Base-by-base conservation (phyloP, 1,139 yeast genomes). In the Scheffersomyces cryptocercus region DNA sequence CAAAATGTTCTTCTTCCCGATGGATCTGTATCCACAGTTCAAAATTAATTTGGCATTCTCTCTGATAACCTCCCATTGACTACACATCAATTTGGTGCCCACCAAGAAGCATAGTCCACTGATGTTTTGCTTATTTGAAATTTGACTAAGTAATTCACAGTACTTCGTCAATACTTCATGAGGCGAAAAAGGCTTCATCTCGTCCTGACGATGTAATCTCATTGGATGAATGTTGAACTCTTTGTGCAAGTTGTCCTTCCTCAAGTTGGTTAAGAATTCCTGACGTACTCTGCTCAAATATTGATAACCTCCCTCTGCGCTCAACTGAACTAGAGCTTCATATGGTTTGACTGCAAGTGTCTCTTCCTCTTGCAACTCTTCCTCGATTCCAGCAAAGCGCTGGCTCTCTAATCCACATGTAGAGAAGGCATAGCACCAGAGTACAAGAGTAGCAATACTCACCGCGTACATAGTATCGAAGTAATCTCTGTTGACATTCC, bases 31-130 rank as follows among this genome's bases (percentile, higher is more conserved):
- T 10, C 79, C 77, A 62, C 87, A 82, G 55, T 82, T 81, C 39
- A 74, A 64, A 24, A 83, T 67, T 48, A 84, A 65, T 48, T 75
- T 75, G 2, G 85, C 81, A 52, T 79, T 73, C 52, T 84, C 89
- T 45, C 77, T 68, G 4, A 82, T 79, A 29, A 82, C 68, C 41
- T 81, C 82, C 83, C 85, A 84, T 51, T 80, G 81, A 53, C 84
- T 73, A 38, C 65, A 66, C 48, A 83, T 69, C 49, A 79, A 61
- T 39, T 68, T 70, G 49, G 84, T 51, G 8, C 57, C 56, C 14
- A 53, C 53, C 40, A 53, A 47, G 32, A 53, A 53, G 38, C 57
- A 67, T 36, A 84, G 61, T 0, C 89, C 89, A 46, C 79, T 70
- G 37, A 82, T 66, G 43, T 81, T 72, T 46, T 73, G 74, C 52